Evolutionary conservation across 2,329 filamentous ascomycete species (phyloP).

Genomic region (Lecanicillium sp.): DNA sequence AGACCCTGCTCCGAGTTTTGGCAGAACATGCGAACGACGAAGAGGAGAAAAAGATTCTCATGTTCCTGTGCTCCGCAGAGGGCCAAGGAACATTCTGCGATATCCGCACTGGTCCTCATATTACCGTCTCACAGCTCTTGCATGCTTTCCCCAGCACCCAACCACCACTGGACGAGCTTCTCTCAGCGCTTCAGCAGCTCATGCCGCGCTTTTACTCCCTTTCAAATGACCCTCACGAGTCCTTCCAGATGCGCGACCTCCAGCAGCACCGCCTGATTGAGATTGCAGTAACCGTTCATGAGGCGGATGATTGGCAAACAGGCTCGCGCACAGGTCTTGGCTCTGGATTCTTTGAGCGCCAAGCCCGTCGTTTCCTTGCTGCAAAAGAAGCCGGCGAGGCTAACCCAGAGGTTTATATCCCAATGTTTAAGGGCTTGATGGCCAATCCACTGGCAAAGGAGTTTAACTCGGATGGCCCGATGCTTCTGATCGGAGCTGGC

Average conservation of each 20-base stretch:
- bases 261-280: constrained; percentile 76
- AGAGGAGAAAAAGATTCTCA: constrained; percentile 81
- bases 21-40: constrained; percentile 74
- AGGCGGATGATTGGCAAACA: constrained; percentile 68
- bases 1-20: constrained; percentile 74
- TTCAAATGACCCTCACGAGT: constrained; percentile 86
- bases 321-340: constrained; percentile 74
- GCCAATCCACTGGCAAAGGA: constrained; percentile 87
- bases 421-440: constrained; percentile 99
- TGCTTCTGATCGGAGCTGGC: constrained; percentile 94
- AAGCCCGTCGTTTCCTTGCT: constrained; percentile 64
- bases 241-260: constrained; percentile 57
- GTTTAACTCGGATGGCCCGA: constrained; percentile 88
- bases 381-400: constrained; percentile 54
- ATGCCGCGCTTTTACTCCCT: constrained; percentile 99
- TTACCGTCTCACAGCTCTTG: constrained; percentile 79
- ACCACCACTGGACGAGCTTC: constrained; percentile 74
- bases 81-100: constrained; percentile 92
- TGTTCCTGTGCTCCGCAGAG: constrained; percentile 79
- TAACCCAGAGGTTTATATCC: constrained; percentile 61
- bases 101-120: constrained; percentile 78
- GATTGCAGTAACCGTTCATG: constrained; percentile 93
- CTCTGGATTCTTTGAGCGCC: constrained; percentile 85
- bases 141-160: constrained; percentile 86
- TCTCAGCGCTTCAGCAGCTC: constrained; percentile 73